Evolutionary conservation across 257 asterid species (phyloP).

Genomic region (Apocynum venetum): DNA sequence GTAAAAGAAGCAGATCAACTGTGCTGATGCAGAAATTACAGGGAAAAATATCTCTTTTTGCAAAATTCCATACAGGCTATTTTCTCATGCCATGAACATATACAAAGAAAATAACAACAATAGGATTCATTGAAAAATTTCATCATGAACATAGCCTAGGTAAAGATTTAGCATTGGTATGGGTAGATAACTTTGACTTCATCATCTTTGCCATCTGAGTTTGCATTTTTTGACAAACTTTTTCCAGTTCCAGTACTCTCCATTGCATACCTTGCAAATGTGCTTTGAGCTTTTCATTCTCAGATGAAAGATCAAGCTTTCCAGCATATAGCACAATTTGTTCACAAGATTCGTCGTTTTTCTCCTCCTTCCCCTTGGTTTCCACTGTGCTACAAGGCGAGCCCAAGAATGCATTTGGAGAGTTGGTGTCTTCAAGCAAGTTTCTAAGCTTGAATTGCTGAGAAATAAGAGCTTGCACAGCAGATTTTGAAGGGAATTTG

Average conservation of each 20-base stretch:
- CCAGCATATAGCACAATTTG: slow-evolving; percentile 71
- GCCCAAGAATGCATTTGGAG: slow-evolving; percentile 10
- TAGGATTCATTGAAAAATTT: slow-evolving; percentile 8
- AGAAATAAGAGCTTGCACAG: slow-evolving; percentile 50
- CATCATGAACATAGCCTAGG: slow-evolving; percentile 70
- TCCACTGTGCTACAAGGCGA: slow-evolving; percentile 22
- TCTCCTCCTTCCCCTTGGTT: slow-evolving; percentile 13
- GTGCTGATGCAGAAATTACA: slow-evolving; percentile 11
- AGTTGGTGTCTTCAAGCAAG: slow-evolving; percentile 55
- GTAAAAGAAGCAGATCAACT: slow-evolving; percentile 13
- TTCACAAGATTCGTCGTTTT: slow-evolving; percentile 34
- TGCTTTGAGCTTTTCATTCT: slow-evolving; percentile 55
- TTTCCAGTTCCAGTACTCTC: slow-evolving; percentile 74
- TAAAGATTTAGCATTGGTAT: slow-evolving; percentile 47
- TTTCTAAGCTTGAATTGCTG: slow-evolving; percentile 59
- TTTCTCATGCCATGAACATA: slow-evolving; percentile 34
- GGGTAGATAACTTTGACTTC: slow-evolving; percentile 59
- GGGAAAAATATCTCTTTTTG: slow-evolving; percentile 9
- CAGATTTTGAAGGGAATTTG: slow-evolving; percentile 63
- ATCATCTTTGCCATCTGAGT: slow-evolving; percentile 62
- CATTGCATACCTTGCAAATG: slow-evolving; percentile 91
- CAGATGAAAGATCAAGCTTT: slow-evolving; percentile 51
- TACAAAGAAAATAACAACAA: slow-evolving; percentile 12
- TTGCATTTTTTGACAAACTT: slow-evolving; percentile 71
- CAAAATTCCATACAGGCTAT: slow-evolving; percentile 16